Evolutionary conservation across 106 monocot species (phyloP), one percentile per base, ranked within the genome.

Genomic region (Acanthochlamys bracteata): DNA sequence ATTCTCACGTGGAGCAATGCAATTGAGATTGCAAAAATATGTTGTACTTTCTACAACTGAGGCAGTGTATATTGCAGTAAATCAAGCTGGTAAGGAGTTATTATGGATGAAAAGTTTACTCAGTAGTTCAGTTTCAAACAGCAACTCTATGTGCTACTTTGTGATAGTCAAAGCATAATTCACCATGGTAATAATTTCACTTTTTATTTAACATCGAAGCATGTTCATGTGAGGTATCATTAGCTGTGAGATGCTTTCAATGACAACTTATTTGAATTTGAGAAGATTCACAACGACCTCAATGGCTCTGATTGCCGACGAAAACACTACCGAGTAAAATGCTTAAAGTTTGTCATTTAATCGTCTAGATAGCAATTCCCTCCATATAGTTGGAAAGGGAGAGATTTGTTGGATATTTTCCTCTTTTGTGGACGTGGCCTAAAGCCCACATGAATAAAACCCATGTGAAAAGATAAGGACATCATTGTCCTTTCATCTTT

Each of bases 141-240:
- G n/a, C 16, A 54, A 6, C 12, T 16, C 7, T 54, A 16, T 54
- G 11, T 54, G 10, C n/a, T 54, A 54, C 19, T 16, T 54, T 54
- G 53, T 54, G 53, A 54, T 19, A 16, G n/a, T 54, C 53, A 54
- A 54, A 54, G 53, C 19, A 19, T 19, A 10, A 54, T 45, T 13
- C 43, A 45, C 13, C 53, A 6, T 54, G n/a, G 53, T 54, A 54
- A 54, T 10, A 54, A 54, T 54, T 19, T 19, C 4, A 54, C 53
- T 54, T 54, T 54, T 16, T 19, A 54, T 19, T 54, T 17, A 11
- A 54, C 11, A 17, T 54, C 53, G 16, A 54, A 54, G 19, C n/a
- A 54, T 54, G 19, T 54, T 54, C 16, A 54, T 54, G 53, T 54
- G 16, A 54, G 53, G 53, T 54, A 54, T 54, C 53, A 54, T 54